Evolutionary conservation across 1,284 basidiomycete genomes (phyloP).

Genomic region (Marasmius fiardii): DNA sequence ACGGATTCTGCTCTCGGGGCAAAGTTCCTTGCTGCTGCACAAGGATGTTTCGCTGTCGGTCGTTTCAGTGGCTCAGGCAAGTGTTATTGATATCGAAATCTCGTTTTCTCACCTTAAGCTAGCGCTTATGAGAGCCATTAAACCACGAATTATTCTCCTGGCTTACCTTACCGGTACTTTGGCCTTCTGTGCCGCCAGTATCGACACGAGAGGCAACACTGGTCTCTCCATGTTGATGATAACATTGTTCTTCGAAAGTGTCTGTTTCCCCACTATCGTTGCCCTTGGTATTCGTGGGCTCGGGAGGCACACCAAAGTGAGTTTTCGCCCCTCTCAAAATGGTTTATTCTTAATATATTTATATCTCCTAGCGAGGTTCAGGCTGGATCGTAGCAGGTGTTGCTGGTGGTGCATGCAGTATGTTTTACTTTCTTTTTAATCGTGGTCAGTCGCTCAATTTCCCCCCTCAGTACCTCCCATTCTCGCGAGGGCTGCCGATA

Average conservation of each 20-base stretch:
- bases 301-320: constrained; percentile 28
- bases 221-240: constrained; percentile 29
- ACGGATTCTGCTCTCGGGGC: constrained; percentile 23
- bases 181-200: constrained; percentile 26
- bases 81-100: constrained; percentile 2
- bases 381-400: constrained; percentile 31
- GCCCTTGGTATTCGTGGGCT: constrained; percentile 30
- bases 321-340: not conserved
- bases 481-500: constrained; percentile 27
- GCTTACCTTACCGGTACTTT: constrained; percentile 25
- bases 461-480: constrained; percentile 25
- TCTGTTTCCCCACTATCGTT: constrained; percentile 34
- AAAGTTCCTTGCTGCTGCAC: constrained; percentile 29
- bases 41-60: constrained; percentile 30
- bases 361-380: constrained; percentile 19
- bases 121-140: constrained; percentile 27
- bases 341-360: not conserved
- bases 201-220: constrained; percentile 25
- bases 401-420: constrained; percentile 28
- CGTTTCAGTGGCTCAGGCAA: constrained; percentile 28
- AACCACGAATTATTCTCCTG: constrained; percentile 27
- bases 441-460: not conserved
- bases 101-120: not conserved
- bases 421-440: constrained; percentile 3
- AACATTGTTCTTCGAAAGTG: constrained; percentile 32